phyloP scores from a whole-genome alignment of 768 basidiomycete species.

The Termitomyces sp. region DNA sequence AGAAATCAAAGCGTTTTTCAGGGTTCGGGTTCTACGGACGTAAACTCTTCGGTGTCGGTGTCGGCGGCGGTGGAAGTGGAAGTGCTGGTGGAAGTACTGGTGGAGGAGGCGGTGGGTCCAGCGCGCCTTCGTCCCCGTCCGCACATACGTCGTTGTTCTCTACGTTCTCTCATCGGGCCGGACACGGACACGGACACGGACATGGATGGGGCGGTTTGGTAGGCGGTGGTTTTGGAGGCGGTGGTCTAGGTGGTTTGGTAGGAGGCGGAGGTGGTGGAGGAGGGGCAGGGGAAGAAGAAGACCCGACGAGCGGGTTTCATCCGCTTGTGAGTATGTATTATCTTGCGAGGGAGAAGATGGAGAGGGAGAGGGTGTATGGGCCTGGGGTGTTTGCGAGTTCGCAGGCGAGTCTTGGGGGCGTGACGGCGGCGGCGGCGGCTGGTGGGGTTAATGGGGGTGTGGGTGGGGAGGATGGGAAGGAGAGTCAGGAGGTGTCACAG shows the following conservation, averaged over 20 bases:
- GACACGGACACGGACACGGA: neutral
- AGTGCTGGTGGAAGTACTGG: constrained; percentile 1
- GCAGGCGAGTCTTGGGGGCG: constrained; percentile 61
- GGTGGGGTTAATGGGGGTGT: neutral
- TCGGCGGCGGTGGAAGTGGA: constrained; percentile 19
- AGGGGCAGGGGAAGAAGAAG: constrained; percentile 35
- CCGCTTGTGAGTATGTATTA: constrained; percentile 96
- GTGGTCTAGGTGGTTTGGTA: too few species aligned
- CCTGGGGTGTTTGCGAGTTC: constrained; percentile 93
- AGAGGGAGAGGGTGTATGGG: constrained; percentile 92
- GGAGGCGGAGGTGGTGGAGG: neutral
- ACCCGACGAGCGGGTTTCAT: constrained; percentile 93
- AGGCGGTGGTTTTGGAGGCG: too few species aligned
- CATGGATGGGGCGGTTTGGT: neutral
- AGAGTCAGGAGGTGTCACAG: constrained; percentile 1
- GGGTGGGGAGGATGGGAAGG: neutral
- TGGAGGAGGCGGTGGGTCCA: constrained; percentile 20
- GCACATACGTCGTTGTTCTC: constrained; percentile 1
- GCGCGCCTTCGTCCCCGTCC: constrained; percentile 52
- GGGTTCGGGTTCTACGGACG: constrained; percentile 93
- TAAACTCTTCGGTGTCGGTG: constrained; percentile 70
- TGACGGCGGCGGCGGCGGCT: constrained; percentile 11
- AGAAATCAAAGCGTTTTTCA: constrained; percentile 82
- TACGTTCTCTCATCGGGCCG: neutral
- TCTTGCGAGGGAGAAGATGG: constrained; percentile 92